These are phyloP conservation scores for Silybum marianum DNA, from an alignment of 129 eudicot species.

Conservation along the genomic window DNA sequence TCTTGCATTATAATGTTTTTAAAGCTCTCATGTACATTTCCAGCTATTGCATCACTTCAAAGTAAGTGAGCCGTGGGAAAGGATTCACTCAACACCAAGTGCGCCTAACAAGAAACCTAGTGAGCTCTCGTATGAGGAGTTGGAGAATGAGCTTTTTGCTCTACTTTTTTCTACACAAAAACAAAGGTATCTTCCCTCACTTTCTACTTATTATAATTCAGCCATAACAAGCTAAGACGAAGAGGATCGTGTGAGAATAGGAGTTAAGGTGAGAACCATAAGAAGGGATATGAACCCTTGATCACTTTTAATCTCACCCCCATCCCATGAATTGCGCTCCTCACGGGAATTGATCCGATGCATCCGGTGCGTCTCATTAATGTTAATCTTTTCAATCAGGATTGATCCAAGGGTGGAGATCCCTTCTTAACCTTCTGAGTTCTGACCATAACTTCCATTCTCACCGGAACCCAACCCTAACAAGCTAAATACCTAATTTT, in stretches of 20 bases:
- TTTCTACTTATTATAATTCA: background rate
- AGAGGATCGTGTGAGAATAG: too few species aligned
- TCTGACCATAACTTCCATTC: too few species aligned
- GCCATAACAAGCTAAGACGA: background rate
- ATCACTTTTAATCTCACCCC: too few species aligned
- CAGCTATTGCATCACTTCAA: conserved; percentile 58
- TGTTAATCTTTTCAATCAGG: too few species aligned
- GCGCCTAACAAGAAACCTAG: conserved; percentile 44
- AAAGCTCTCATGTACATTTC: conserved; percentile 5
- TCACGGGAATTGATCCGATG: too few species aligned
- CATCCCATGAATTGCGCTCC: too few species aligned
- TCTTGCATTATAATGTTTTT: background rate
- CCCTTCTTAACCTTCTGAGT: too few species aligned
- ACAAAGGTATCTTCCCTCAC: conserved; percentile 47
- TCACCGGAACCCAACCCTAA: background rate
- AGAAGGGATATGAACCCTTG: too few species aligned
- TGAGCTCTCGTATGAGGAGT: conserved; percentile 43
- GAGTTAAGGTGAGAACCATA: too few species aligned
- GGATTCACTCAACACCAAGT: conserved; percentile 36
- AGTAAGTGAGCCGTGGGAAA: conserved; percentile 64
- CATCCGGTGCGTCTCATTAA: too few species aligned
- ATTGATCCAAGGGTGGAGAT: too few species aligned
- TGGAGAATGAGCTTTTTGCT: conserved; percentile 57
- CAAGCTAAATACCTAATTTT: background rate
- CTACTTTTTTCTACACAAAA: conserved; percentile 47